Base-by-base conservation (phyloP, 2,329 filamentous ascomycete species). In the Scedosporium boydii region DNA sequence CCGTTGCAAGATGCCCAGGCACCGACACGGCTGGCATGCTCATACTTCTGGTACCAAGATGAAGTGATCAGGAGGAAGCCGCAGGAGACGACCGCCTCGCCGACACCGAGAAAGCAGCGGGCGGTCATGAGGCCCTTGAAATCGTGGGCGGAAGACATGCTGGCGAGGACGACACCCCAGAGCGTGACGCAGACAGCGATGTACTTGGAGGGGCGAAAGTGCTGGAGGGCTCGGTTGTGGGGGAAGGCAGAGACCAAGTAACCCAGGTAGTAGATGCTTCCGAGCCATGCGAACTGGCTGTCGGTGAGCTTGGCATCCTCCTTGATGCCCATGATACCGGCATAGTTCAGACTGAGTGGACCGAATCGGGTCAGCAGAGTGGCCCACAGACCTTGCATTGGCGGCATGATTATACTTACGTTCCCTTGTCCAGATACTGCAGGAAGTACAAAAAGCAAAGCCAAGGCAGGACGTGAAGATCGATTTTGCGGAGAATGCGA, bases 231-330 rank as follows among this genome's bases (percentile, higher is more conserved):
- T 29, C 68, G 27, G 23, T 64, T 70, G 3, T 63, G 64, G 0
- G 70, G 67, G 38, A 70, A 73, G 4, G 67, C 71, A 1, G 69
- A 69, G 7, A 70, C 27, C 6, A 83, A 69, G 61, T 82, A 82
- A 0, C 79, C 80, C 66, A 82, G 78, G 68, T 82, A 82, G 65
- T 81, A 82, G 69, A 82, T 77, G 46, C 70, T 77, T 5, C 72
- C 72, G 0, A 80, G 71, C 79, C 81, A 83, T 6, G 78, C 78
- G 64, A 82, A 83, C 57, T 85, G 3, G 71, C 58, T 58, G 5
- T 46, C 46, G n/a, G 42, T 51, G 48, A 63, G 53, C 3, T 42
- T 48, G 3, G 62, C 60, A 21, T 63, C 62, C 14, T 63, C 62
- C 48, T 60, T 61, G 18, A 63, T 26, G 16, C 62, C 62, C 1